Conservation (phyloP, 1,284 basidiomycete species). For the Wolfiporia cocos region DNA sequence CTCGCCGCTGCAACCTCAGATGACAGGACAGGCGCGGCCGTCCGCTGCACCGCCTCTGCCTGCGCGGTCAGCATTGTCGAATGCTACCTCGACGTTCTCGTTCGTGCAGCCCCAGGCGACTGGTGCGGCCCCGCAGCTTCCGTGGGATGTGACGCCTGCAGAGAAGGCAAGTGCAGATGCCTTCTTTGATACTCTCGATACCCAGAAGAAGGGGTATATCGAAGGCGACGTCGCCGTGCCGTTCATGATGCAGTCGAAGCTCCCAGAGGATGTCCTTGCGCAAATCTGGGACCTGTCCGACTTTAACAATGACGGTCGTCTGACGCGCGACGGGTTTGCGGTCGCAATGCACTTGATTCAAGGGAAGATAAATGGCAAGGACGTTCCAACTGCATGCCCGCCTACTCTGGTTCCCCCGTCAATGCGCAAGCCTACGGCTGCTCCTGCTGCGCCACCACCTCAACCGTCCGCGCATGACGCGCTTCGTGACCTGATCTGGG, state of each 20-base stretch:
- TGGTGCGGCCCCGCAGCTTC: slow-evolving; percentile 24
- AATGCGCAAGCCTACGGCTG: slow-evolving; percentile 38
- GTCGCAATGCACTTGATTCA: slow-evolving; percentile 96
- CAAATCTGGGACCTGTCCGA: slow-evolving; percentile 96
- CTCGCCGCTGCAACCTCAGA: slow-evolving; percentile 31
- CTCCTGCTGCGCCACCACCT: no score
- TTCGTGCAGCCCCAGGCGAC: slow-evolving; percentile 18
- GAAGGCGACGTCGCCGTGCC: slow-evolving; percentile 94
- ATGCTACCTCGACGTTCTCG: slow-evolving; percentile 23
- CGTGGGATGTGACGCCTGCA: slow-evolving; percentile 82
- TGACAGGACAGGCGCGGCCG: slow-evolving; percentile 39
- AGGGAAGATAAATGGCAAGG: slow-evolving; percentile 79
- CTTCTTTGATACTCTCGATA: slow-evolving; percentile 84
- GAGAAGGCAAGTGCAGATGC: slow-evolving; percentile 82
- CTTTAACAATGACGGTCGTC: slow-evolving; percentile 81
- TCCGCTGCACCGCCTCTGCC: slow-evolving; percentile 42
- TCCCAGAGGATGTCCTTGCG: slow-evolving; percentile 82
- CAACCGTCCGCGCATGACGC: slow-evolving; percentile 31
- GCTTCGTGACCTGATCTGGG: slow-evolving; percentile 46
- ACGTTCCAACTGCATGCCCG: slow-evolving; percentile 73
- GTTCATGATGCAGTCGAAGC: slow-evolving; percentile 91
- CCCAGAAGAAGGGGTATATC: slow-evolving; percentile 72
- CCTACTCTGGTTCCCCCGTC: slow-evolving; percentile 77
- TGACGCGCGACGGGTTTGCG: slow-evolving; percentile 93
- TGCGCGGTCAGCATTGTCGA: slow-evolving; percentile 28